Evolutionary conservation across 441 rosid genomes (phyloP).

Genomic region (Gossypium davidsonii): DNA sequence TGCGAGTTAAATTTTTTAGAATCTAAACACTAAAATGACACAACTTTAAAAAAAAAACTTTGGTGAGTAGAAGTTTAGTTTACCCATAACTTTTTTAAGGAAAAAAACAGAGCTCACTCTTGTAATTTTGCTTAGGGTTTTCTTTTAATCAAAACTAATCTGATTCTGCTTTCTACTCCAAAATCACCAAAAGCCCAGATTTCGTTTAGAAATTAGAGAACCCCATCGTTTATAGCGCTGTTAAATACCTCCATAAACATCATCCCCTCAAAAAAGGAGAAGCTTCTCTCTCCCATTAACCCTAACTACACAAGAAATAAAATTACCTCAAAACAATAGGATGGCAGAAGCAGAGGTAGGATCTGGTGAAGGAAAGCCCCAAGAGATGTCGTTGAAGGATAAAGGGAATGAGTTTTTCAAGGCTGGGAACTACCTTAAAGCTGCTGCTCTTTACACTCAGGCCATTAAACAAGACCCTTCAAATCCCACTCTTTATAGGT

Average conservation of each 20-base stretch:
- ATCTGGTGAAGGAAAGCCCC: conserved; percentile 19
- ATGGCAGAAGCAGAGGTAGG: background rate
- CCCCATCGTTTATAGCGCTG: background rate
- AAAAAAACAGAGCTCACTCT: background rate
- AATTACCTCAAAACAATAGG: background rate
- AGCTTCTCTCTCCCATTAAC: background rate
- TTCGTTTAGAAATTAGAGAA: background rate
- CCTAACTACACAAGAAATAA: background rate
- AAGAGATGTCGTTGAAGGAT: conserved; percentile 60
- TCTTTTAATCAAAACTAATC: background rate
- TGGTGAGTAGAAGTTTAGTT: too few relatives aligned
- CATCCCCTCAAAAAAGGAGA: background rate
- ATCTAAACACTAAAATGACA: too few relatives aligned
- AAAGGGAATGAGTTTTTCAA: conserved; percentile 92
- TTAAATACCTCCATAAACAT: background rate
- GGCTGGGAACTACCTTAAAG: conserved; percentile 90
- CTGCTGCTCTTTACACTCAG: conserved; percentile 94
- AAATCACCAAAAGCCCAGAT: background rate
- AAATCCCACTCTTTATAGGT: conserved; percentile 87
- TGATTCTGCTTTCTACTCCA: background rate
- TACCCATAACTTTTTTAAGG: too few relatives aligned
- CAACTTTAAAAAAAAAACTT: too few relatives aligned
- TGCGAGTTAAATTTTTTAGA: too few relatives aligned
- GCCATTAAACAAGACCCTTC: conserved; percentile 93
- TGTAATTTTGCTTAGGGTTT: background rate